Base-by-base conservation (phyloP, 192 early-diverging fungal species). In the Coemansia sp. region DNA sequence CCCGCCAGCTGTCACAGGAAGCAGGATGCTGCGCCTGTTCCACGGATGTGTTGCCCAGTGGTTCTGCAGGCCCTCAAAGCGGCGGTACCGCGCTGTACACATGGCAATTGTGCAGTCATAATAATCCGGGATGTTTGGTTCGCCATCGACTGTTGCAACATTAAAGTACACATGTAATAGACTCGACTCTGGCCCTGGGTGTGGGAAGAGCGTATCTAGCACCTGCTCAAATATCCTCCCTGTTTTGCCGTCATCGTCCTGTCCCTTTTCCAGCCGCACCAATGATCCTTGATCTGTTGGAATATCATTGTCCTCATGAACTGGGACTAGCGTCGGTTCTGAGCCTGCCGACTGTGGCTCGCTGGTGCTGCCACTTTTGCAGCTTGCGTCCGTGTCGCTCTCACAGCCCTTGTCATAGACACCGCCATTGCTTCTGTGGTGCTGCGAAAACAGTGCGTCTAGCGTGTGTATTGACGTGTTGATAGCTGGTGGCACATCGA, bases 21-120 rank as follows among this genome's bases (percentile, higher is more conserved):
- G 20, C n/a, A 75, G 36, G 8, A 65, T 55, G 0, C 62, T 58
- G 23, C 72, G 66, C 22, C 72, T 37, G 57, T 75, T 75, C 72
- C 72, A 75, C 17, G 72, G 72, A 44, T 75, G 72, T 52, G 48
- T 31, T 0, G 59, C 17, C 72, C 72, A 75, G 40, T 75, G 72
- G 5, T 20, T n/a, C 20, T 59, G 62, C 28, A 75, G 54, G 14
- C 54, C 27, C 10, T 59, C 55, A 62, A 75, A 75, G 50, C 19
- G 19, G 30, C 9, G 7, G 34, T 67, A 75, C 20, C 19, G 25
- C 2, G 37, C 54, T n/a, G 10, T 30, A 50, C 72, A 75, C 55
- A 58, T 64, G 25, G 72, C 50, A 6, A 62, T 75, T 6, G 72
- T 62, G 50, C 72, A 75, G 4, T 30, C n/a, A 40, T 75, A 75